These are phyloP conservation scores for Hypholoma sublateritium DNA, from an alignment of 768 basidiomycete genomes.

Conservation along the genomic window DNA sequence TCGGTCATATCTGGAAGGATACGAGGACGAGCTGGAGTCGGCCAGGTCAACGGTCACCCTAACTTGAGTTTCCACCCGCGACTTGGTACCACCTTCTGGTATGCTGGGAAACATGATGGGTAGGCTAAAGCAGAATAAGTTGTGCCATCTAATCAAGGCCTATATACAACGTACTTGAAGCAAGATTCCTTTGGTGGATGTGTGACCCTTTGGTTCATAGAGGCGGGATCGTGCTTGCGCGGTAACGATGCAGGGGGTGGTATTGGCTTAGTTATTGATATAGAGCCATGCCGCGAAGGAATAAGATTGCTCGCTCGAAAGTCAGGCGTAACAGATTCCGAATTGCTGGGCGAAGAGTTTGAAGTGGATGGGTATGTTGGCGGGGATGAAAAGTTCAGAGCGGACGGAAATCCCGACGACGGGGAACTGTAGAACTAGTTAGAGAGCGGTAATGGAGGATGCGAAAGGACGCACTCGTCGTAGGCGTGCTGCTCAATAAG, in stretches of 20 bases:
- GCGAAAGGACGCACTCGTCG: constrained; percentile 58
- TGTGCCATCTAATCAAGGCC: constrained; percentile 1
- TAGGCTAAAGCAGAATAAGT: constrained; percentile 45
- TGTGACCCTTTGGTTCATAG: constrained; percentile 58
- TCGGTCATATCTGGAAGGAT: constrained; percentile 68
- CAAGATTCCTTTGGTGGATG: constrained; percentile 74
- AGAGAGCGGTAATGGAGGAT: constrained; percentile 12
- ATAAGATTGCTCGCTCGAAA: constrained; percentile 31
- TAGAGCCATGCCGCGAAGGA: constrained; percentile 36
- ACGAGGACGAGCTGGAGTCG: constrained; percentile 60
- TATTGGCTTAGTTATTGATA: constrained; percentile 57
- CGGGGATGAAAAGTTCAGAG: constrained; percentile 31
- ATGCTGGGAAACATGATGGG: constrained; percentile 83
- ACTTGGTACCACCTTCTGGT: constrained; percentile 82
- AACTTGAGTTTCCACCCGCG: constrained; percentile 93
- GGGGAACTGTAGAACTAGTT: constrained; percentile 30
- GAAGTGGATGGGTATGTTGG: constrained; percentile 25
- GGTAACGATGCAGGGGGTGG: constrained; percentile 64
- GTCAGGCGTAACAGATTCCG: constrained; percentile 23
- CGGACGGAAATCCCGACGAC: constrained; percentile 29
- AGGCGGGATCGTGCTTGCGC: constrained; percentile 53
- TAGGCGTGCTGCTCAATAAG: constrained; percentile 73
- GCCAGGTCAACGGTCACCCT: constrained; percentile 81
- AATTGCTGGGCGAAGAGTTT: constrained; percentile 19
- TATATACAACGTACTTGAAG: constrained; percentile 55